Evolutionary conservation across 768 basidiomycete genomes (phyloP).

Genomic region (Boletus speciosus): DNA sequence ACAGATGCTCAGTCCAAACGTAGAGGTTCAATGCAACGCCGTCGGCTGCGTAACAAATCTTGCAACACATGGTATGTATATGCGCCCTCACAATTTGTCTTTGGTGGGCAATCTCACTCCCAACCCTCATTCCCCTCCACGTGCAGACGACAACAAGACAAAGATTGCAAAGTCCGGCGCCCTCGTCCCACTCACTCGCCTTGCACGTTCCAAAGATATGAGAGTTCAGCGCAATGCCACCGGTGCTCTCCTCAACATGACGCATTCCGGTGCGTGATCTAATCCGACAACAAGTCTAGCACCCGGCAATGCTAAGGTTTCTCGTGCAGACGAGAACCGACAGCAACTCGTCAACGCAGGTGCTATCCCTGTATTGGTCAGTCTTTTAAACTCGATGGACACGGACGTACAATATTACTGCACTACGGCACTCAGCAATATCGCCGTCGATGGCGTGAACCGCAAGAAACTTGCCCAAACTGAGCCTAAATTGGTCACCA

Average conservation of each 20-base stretch:
- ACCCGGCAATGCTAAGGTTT: constrained; percentile 4
- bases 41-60: constrained; percentile 99
- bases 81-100: background rate
- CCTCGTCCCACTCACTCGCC: constrained; percentile 91
- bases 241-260: constrained; percentile 97
- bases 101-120: constrained; percentile 3
- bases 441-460: constrained; percentile 94
- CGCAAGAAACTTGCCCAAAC: constrained; percentile 91
- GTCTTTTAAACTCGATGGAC: constrained; percentile 89
- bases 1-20: constrained; percentile 98
- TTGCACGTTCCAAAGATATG: constrained; percentile 99
- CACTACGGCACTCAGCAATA: constrained; percentile 96
- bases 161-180: constrained; percentile 99
- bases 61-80: constrained; percentile 85
- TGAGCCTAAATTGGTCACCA: constrained; percentile 92
- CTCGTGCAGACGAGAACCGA: constrained; percentile 82
- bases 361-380: constrained; percentile 95
- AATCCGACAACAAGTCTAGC: background rate
- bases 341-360: constrained; percentile 98
- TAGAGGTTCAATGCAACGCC: constrained; percentile 99
- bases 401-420: constrained; percentile 99
- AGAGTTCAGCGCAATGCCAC: constrained; percentile 98
- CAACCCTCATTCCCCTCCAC: constrained; percentile 6
- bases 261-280: constrained; percentile 78
- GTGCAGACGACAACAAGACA: constrained; percentile 95